Conservation (phyloP, 1,139 yeast species). For the Wickerhamiella pararugosa region DNA sequence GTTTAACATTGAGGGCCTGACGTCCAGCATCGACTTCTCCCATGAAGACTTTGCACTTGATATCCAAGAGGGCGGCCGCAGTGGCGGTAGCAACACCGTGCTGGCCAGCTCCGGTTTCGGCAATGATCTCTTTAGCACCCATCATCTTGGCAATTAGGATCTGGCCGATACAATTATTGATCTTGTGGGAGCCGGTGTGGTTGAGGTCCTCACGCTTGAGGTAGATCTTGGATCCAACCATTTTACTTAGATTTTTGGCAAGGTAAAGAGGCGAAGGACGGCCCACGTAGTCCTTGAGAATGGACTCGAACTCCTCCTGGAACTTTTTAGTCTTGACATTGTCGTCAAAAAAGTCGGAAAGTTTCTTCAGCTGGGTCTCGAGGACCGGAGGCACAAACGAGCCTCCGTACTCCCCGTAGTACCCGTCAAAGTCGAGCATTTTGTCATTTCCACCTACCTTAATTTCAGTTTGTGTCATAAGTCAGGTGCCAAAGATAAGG, state of each 20-base stretch:
- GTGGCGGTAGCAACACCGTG: conserved; percentile 99
- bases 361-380: conserved; percentile 77
- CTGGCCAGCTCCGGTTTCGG: conserved; percentile 99
- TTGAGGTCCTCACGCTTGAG: conserved; percentile 93
- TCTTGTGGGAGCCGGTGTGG: conserved; percentile 96
- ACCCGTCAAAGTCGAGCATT: conserved; percentile 17
- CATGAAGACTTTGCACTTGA: conserved; percentile 93
- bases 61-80: conserved; percentile 93
- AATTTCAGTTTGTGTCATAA: conserved; percentile 8
- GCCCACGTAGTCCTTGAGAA: conserved; percentile 74
- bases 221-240: conserved; percentile 96
- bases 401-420: conserved; percentile 94
- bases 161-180: conserved; percentile 92
- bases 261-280: conserved; percentile 86
- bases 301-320: conserved; percentile 78
- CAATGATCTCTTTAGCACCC: conserved; percentile 82
- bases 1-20: conserved; percentile 92
- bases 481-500: no score
- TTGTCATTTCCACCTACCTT: conserved; percentile 26
- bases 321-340: conserved; percentile 79
- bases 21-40: conserved; percentile 98
- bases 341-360: conserved; percentile 72
- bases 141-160: conserved; percentile 79
- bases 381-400: conserved; percentile 96
- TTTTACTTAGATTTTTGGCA: conserved; percentile 78